A percentile compares a stretch with the other conserved stretches of the same genome.
These are phyloP conservation scores for Spatholobus suberectus DNA, from an alignment of 306 rosid genomes.

Conservation along the genomic window DNA sequence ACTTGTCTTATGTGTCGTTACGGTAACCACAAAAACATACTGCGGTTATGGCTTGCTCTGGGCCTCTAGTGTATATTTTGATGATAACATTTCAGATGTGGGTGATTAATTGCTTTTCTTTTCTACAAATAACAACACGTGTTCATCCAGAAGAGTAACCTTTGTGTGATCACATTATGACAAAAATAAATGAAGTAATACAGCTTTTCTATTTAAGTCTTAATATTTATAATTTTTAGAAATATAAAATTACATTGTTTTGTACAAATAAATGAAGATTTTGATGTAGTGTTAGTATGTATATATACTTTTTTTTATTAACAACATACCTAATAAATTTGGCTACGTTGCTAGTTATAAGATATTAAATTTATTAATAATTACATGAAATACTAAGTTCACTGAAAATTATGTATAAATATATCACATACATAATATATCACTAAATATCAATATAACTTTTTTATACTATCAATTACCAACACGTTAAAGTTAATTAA, in stretches of 20 bases:
- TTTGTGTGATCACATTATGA: not conserved
- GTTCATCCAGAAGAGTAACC: not conserved
- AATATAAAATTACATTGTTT: not conserved
- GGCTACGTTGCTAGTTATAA: not conserved
- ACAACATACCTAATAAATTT: not conserved
- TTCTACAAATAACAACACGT: not conserved
- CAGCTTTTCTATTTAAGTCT: not conserved
- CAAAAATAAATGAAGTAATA: not conserved
- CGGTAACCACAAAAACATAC: constrained; percentile 31
- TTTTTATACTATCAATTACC: not conserved
- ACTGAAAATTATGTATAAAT: not conserved
- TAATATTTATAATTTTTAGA: not conserved
- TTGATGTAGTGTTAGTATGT: not conserved
- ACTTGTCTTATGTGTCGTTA: not conserved
- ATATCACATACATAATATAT: too few relatives aligned
- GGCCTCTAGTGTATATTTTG: too few relatives aligned
- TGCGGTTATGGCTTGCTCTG: not conserved
- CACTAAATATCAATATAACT: too few relatives aligned
- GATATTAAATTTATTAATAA: not conserved
- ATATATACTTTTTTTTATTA: not conserved
- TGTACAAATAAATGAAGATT: not conserved
- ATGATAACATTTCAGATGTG: not conserved
- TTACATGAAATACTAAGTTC: not conserved
- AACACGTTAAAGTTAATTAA: not conserved
- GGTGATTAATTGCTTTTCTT: not conserved